phyloP scores from a whole-genome alignment of 257 asterid species.

The Solanum virginianum region DNA sequence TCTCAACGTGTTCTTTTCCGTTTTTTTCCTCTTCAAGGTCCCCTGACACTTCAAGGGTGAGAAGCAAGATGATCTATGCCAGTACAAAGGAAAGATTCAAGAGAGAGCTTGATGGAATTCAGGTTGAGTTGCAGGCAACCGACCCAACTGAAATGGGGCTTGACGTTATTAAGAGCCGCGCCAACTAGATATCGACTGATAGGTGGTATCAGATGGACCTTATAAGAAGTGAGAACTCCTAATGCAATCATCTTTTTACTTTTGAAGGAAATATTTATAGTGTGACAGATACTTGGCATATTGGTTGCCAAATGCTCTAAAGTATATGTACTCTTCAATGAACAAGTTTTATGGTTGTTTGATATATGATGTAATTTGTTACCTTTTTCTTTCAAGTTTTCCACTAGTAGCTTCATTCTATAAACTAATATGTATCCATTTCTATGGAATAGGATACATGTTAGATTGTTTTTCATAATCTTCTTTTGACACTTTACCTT shows the following conservation, averaged over 20 bases:
- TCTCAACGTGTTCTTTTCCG: background rate
- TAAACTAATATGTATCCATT: constrained; percentile 15
- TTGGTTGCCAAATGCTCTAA: constrained; percentile 19
- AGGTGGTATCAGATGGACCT: constrained; percentile 2
- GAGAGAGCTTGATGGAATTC: constrained; percentile 49
- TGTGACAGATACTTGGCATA: constrained; percentile 27
- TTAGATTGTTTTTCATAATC: background rate
- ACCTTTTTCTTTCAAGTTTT: constrained; percentile 7
- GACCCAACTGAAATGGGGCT: constrained; percentile 69
- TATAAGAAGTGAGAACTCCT: constrained; percentile 1
- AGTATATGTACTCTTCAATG: constrained; percentile 5
- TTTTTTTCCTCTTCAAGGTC: constrained; percentile 21
- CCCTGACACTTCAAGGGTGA: constrained; percentile 48
- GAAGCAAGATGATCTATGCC: constrained; percentile 61
- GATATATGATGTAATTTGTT: constrained; percentile 19
- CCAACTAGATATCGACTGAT: constrained; percentile 14
- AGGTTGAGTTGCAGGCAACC: constrained; percentile 56
- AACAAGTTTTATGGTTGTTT: constrained; percentile 8
- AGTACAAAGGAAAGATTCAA: constrained; percentile 47
- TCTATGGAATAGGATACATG: background rate
- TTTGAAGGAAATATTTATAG: constrained; percentile 16
- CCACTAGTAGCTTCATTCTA: constrained; percentile 8
- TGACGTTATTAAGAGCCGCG: constrained; percentile 54
- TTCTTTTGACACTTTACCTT: background rate
- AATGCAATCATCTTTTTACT: constrained; percentile 11